Base-by-base conservation (phyloP, 441 rosid genomes). In the Eutrema salsugineum region DNA sequence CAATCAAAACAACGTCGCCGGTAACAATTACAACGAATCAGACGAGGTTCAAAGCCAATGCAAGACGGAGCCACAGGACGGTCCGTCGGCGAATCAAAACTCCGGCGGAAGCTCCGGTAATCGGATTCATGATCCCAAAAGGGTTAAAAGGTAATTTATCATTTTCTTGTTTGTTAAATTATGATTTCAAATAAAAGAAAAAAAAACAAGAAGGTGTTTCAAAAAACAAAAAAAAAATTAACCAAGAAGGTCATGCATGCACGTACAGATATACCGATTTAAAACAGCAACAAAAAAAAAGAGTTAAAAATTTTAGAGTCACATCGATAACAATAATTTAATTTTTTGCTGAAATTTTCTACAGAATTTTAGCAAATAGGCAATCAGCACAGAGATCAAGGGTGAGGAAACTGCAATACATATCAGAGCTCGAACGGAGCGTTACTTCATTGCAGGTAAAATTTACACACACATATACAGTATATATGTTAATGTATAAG, bases 341-440 rank as follows among this genome's bases (percentile, higher is more conserved):
- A 24, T 51, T 14, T 60, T 59, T 59, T 43, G 38, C 30, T 38
- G 56, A 54, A 24, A 2, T n/a, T 28, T 68, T 71, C 36, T 22
- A 47, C 49, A 87, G 90, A 73, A 75, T 68, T 75, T 71, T 88
- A 75, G 93, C 90, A 30, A 86, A 88, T 72, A 76, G 93, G 69
- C 93, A 88, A 64, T 88, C 91, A 9, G 93, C 93, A 8, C 93
- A 88, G 57, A 85, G 91, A 77, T 88, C 93, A 64, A 81, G 93
- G 65, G 93, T 88, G 76, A 82, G 88, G 76, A 88, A 88, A 77
- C 73, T 88, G 30, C 93, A 86, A 59, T 88, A 88, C 75, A 88
- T 88, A 68, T 86, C 93, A 47, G 91, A 88, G 68, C 91, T 88
- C 17, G 89, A 88, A 81, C 85, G 88, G 0, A 83, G 89, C 71